Conservation (phyloP, 2,329 filamentous ascomycete genomes). For the Colletotrichum spaethianum region DNA sequence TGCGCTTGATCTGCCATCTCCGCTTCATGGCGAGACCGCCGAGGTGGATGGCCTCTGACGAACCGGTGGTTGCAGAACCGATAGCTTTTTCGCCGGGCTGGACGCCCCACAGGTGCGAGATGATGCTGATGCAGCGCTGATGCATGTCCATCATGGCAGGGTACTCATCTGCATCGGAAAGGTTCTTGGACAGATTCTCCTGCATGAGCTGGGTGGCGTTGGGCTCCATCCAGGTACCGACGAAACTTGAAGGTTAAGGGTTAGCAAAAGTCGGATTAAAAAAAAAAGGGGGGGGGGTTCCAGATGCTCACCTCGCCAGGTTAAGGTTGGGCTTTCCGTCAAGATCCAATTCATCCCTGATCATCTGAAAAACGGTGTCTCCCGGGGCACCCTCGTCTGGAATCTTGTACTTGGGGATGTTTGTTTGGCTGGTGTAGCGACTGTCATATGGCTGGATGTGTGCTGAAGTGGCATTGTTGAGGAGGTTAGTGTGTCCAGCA, state of each 20-base stretch:
- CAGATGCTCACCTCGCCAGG: conserved; percentile 63
- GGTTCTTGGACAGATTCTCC: conserved; percentile 79
- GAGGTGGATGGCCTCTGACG: conserved; percentile 79
- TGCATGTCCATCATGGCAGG: conserved; percentile 73
- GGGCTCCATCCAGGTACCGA: conserved; percentile 80
- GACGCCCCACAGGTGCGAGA: conserved; percentile 76
- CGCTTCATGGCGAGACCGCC: conserved; percentile 82
- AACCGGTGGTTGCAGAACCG: conserved; percentile 79
- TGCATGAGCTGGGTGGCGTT: conserved; percentile 75
- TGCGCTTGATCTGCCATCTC: conserved; percentile 78
- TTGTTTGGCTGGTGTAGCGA: conserved; percentile 66
- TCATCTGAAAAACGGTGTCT: conserved; percentile 76
- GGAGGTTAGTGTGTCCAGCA: conserved; percentile 51
- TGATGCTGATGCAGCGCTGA: conserved; percentile 77
- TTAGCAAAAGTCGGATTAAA: not conserved
- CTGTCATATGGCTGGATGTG: conserved; percentile 72
- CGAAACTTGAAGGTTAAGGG: conserved; percentile 65
- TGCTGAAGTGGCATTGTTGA: conserved; percentile 57
- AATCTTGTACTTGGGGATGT: conserved; percentile 72
- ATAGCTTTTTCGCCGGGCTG: conserved; percentile 74
- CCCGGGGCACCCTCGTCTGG: conserved; percentile 70
- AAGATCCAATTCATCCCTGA: conserved; percentile 74
- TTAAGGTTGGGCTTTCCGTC: conserved; percentile 79
- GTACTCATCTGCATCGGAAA: conserved; percentile 79
- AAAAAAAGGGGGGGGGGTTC: too few species aligned